Evolutionary conservation across 2,329 filamentous ascomycete genomes (phyloP), one percentile per base, ranked within the genome.

Genomic region (Pyrenochaeta sp.): DNA sequence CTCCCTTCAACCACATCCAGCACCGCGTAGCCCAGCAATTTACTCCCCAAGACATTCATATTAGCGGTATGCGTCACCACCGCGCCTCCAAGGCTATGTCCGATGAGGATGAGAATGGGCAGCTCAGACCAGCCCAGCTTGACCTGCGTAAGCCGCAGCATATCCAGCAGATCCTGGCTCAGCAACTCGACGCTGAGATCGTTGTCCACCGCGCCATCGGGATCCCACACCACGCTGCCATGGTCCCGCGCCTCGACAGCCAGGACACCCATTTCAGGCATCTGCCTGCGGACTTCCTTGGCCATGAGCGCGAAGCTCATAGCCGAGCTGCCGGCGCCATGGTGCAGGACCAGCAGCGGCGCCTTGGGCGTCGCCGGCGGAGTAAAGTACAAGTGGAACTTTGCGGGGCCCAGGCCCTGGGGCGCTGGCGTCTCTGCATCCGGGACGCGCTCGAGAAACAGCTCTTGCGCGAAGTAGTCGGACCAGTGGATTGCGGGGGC

Each of bases 1-100:
- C 90, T 96, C 8, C 94, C 82, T 72, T 99, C 94, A 19, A 99
- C 94, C 4, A 99, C 90, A 72, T 99, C 94, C 11, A 99, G 78
- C 6, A 97, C 92, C 3, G 86, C 89, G 72, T 93, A 96, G 14
- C 90, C 94, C 11, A 97, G 77, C 1, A 97, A 69, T 18, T 85
- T 81, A 24, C 74, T 69, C 1, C 87, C 89, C 23, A 96, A 74
- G 26, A 78, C 74, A 1, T 83, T 83, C 13, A 79, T 80, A 62
- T 82, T 84, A 9, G 92, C 91, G 42, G 95, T 78, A 62, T 96
- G 85, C 0, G 90, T 95, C 7, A 96, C 85, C 0, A 97, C 89
- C 6, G 93, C 93, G 10, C 94, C 94, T 39, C 94, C 94, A 3
- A 97, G 82, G 26, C 90, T 96, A 73, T 99, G 94, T 19, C 94